Percentiles rank a stretch among this genome's conserved stretches.
phyloP scores from a whole-genome alignment of 2,329 filamentous ascomycete genomes.

The Ilyonectria robusta region DNA sequence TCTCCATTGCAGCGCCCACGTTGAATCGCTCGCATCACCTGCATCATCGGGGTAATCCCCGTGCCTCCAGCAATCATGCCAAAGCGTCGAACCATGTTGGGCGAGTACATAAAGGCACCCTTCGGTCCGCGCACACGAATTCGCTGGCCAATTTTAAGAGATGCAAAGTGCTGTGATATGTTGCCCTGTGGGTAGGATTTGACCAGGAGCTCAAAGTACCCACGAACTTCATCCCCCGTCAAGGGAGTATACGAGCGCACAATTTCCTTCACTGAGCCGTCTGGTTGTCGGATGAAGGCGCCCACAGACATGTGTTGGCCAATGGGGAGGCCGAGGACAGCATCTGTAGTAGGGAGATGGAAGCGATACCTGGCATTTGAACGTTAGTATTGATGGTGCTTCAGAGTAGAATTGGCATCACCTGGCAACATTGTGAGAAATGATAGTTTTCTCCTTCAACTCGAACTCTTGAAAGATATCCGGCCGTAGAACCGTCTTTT shows the following conservation, averaged over 20 bases:
- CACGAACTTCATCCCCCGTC: conserved; percentile 86
- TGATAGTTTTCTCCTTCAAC: conserved; percentile 90
- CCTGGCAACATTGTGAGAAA: conserved; percentile 97
- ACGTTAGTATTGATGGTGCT: not conserved
- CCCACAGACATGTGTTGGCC: conserved; percentile 98
- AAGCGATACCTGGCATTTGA: conserved; percentile 81
- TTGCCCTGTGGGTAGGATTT: conserved; percentile 97
- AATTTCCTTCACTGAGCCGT: conserved; percentile 83
- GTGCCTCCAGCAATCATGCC: conserved; percentile 98
- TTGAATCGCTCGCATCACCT: conserved; percentile 90
- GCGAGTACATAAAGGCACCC: conserved; percentile 94
- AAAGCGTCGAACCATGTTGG: conserved; percentile 94
- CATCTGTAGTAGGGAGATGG: conserved; percentile 79
- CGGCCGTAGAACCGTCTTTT: conserved; percentile 67
- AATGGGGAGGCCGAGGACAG: conserved; percentile 93
- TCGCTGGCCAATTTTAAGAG: conserved; percentile 82
- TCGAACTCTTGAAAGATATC: conserved; percentile 89
- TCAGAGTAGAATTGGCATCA: conserved; percentile 50
- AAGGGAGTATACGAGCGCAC: conserved; percentile 92
- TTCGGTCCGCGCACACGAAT: conserved; percentile 94
- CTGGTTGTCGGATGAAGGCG: conserved; percentile 75
- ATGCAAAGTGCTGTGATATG: conserved; percentile 91
- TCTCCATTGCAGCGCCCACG: conserved; percentile 83
- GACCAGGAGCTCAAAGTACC: conserved; percentile 94
- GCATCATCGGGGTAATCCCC: conserved; percentile 98